phyloP scores from a whole-genome alignment of 306 rosid species.

The Citrullus colocynthis region DNA sequence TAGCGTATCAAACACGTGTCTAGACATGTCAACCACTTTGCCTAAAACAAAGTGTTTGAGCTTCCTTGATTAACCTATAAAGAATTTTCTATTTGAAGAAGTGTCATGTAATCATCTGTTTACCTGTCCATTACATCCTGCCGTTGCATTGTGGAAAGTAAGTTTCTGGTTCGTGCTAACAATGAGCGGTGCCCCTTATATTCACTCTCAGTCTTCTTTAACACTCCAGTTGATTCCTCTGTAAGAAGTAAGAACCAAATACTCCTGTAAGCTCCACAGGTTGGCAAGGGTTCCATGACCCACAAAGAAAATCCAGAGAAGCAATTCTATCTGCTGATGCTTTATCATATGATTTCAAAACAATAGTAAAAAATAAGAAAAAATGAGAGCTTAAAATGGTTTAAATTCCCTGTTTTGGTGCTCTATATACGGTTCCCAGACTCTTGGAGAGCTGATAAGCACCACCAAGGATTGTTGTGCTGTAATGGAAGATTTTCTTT shows the following conservation, averaged over 20 bases:
- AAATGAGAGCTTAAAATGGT: not conserved
- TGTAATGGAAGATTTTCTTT: not conserved
- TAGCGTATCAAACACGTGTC: too few relatives aligned
- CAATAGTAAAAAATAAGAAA: not conserved
- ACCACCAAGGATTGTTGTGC: not conserved
- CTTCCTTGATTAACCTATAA: not conserved
- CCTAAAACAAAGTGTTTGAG: too few relatives aligned
- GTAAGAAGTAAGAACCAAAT: conserved; percentile 17
- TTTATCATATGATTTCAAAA: not conserved
- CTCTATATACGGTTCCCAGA: not conserved
- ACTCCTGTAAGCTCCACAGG: not conserved
- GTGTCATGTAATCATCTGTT: not conserved
- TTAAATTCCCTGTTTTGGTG: not conserved
- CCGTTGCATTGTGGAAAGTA: conserved; percentile 85
- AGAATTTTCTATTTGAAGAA: not conserved
- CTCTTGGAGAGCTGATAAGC: not conserved
- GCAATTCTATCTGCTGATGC: not conserved
- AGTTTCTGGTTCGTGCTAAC: conserved; percentile 64
- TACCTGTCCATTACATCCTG: conserved; percentile 92
- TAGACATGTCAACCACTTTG: too few relatives aligned
- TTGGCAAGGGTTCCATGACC: not conserved
- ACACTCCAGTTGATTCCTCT: conserved; percentile 81
- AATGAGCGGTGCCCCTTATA: conserved; percentile 81
- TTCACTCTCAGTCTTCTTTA: conserved; percentile 77
- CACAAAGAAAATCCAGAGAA: not conserved